Base-by-base conservation (phyloP, 257 asterid species). In the Solanum microdontum region DNA sequence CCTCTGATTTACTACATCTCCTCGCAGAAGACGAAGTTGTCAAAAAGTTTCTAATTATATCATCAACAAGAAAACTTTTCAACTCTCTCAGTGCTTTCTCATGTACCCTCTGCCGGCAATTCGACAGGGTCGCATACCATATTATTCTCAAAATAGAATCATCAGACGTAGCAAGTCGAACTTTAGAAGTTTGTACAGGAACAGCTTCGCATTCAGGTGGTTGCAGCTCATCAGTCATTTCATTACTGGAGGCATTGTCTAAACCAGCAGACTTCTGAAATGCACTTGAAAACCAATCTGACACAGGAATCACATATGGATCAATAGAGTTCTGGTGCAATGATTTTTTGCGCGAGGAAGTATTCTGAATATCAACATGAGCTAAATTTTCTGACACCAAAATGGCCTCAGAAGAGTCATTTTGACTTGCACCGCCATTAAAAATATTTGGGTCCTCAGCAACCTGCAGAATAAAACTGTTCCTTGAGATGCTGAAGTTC, bases 31-130 rank as follows among this genome's bases (percentile, higher is more conserved):
- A 87, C 84, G 84, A 84, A 24, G 83, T 86, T 77, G 10, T 43
- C 86, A 92, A 83, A 84, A 90, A 89, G 85, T 89, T 92, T 69
- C 90, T 90, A 86, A 92, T 86, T 72, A 88, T 91, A 88, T 91
- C 91, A 86, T 94, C 93, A 68, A 93, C 89, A 82, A 89, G 91
- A 84, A 87, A 86, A 28, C 85, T 79, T 87, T 93, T 92, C 93
- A 93, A 88, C 87, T 91, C 91, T 58, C 90, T 89, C 88, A 95
- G 91, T 86, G 94, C 95, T 87, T 89, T 87, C 43, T 96, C 94
- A 73, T 94, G 91, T 88, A 97, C 86, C 91, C 89, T 91, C 90
- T 83, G 88, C 88, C 96, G 96, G 92, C 91, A 92, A 86, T 90
- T 88, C 90, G 93, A 91, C 93, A 96, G 88, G 88, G 92, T 92